phyloP scores from a whole-genome alignment of 495 filamentous ascomycete genomes.

The Viridothelium virens region DNA sequence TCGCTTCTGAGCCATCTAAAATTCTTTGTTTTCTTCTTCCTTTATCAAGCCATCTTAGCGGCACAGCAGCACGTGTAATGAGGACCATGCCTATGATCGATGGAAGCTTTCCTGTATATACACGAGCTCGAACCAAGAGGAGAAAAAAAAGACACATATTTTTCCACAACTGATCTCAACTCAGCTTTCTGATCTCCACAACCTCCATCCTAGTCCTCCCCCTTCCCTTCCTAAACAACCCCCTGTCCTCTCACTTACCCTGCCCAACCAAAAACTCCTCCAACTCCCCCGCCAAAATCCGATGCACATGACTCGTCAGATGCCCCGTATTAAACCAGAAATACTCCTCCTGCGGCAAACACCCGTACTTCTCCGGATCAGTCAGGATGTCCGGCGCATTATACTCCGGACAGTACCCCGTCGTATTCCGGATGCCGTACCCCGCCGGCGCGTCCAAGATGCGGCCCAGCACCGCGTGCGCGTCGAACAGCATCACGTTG shows the following conservation, averaged over 20 bases:
- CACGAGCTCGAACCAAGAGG: background rate
- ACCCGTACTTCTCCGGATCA: constrained; percentile 42
- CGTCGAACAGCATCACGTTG: constrained; percentile 42
- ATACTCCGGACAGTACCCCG: constrained; percentile 43
- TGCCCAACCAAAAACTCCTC: constrained; percentile 30
- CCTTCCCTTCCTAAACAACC: too few species aligned
- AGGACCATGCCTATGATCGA: background rate
- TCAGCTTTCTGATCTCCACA: too few species aligned
- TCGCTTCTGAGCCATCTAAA: background rate
- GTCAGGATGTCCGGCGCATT: constrained; percentile 43
- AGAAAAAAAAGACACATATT: too few species aligned
- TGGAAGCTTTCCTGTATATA: constrained; percentile 3
- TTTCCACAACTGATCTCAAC: background rate
- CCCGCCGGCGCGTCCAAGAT: constrained; percentile 40
- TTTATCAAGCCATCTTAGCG: background rate
- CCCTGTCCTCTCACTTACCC: too few species aligned
- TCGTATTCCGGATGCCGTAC: constrained; percentile 46
- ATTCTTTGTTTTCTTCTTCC: background rate
- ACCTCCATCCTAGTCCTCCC: too few species aligned
- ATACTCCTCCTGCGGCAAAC: constrained; percentile 42
- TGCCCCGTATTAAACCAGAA: constrained; percentile 49
- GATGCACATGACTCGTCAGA: constrained; percentile 43
- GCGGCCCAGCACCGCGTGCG: constrained; percentile 36
- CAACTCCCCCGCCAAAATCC: constrained; percentile 33
- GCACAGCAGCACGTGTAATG: background rate